These are phyloP conservation scores for Colletotrichum cuscutae DNA, from an alignment of 2,329 filamentous ascomycete species.

Conservation along the genomic window DNA sequence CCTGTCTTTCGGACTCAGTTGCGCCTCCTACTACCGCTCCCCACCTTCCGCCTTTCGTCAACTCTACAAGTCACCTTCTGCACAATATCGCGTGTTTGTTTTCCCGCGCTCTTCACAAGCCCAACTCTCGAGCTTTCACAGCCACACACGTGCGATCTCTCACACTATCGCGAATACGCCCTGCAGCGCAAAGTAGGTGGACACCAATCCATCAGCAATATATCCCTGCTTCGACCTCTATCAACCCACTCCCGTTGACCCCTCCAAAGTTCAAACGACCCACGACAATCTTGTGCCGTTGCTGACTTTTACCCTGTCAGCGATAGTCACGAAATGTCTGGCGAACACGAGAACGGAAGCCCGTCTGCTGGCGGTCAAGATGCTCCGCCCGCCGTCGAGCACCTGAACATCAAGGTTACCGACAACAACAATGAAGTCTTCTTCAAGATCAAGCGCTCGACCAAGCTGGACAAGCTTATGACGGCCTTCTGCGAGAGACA, in stretches of 20 bases:
- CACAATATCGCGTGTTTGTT: neutral
- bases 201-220: neutral
- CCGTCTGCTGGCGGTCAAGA: conserved; percentile 49
- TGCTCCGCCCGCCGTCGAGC: conserved; percentile 70
- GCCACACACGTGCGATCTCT: neutral
- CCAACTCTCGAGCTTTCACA: neutral
- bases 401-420: conserved; percentile 99
- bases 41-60: conserved; percentile 5
- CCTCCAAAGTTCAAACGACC: neutral
- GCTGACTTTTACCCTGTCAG: conserved; percentile 6
- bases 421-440: conserved; percentile 99
- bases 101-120: too few species aligned
- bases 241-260: neutral
- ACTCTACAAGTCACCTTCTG: neutral
- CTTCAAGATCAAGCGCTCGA: conserved; percentile 99
- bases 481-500: conserved; percentile 96
- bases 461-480: conserved; percentile 97
- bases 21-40: conserved; percentile 2
- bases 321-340: conserved; percentile 54
- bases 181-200: neutral
- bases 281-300: neutral
- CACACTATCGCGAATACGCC: neutral
- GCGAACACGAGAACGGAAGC: conserved; percentile 62
- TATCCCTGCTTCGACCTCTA: neutral
- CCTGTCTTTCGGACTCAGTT: neutral